Evolutionary conservation across 2,329 filamentous ascomycete genomes (phyloP).

Genomic region (Alternaria brassicicola): DNA sequence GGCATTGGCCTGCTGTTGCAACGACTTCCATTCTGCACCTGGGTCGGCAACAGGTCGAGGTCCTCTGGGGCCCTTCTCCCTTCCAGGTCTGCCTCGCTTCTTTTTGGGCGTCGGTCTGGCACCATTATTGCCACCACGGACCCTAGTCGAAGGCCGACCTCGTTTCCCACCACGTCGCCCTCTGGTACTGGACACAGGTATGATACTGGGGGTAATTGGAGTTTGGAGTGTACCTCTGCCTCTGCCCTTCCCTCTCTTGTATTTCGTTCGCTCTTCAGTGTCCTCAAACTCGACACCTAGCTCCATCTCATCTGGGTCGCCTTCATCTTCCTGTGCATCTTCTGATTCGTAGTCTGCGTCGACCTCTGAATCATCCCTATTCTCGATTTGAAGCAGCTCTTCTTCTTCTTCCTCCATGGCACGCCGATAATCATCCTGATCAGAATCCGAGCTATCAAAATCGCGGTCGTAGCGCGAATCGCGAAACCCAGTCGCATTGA

Average conservation of each 20-base stretch:
- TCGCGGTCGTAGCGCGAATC: slow-evolving; percentile 29
- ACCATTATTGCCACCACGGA: slow-evolving; percentile 30
- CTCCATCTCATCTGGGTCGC: slow-evolving; percentile 42
- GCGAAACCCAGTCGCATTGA: slow-evolving; percentile 26
- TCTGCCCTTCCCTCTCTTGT: slow-evolving; percentile 23
- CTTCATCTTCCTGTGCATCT: slow-evolving; percentile 40
- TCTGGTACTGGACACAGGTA: slow-evolving; percentile 17
- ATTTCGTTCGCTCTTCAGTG: slow-evolving; percentile 26
- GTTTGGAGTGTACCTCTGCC: slow-evolving; percentile 4
- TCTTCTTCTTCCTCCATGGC: slow-evolving; percentile 33
- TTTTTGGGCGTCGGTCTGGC: slow-evolving; percentile 27
- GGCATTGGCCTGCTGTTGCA: slow-evolving; percentile 70
- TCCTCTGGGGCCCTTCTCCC: slow-evolving; percentile 46
- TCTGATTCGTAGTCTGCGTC: slow-evolving; percentile 47
- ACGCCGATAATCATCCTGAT: slow-evolving; percentile 36
- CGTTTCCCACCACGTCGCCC: slow-evolving; percentile 28
- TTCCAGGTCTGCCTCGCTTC: slow-evolving; percentile 32
- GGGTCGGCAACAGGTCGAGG: slow-evolving; percentile 68
- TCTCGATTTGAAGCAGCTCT: slow-evolving; percentile 36
- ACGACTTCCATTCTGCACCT: slow-evolving; percentile 71
- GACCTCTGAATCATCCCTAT: slow-evolving; percentile 39
- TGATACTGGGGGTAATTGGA: not conserved
- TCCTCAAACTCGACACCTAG: slow-evolving; percentile 39
- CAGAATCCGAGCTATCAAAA: slow-evolving; percentile 33
- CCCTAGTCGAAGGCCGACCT: slow-evolving; percentile 35